Conservation (phyloP, 2,329 filamentous ascomycete genomes). For the Venturiaceae sp. region DNA sequence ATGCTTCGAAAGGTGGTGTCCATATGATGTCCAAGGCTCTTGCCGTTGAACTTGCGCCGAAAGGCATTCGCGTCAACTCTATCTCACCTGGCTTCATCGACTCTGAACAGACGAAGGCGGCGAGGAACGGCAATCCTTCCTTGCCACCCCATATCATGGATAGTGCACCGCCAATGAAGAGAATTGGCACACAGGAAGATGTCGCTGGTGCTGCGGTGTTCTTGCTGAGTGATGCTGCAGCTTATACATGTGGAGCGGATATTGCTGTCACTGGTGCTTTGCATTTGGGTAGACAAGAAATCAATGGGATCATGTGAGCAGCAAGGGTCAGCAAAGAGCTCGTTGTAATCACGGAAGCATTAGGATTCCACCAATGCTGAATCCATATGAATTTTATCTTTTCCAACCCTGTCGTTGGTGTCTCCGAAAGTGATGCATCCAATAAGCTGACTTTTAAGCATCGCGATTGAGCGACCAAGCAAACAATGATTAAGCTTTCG, state of each 20-base stretch:
- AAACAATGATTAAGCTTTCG: too few species aligned
- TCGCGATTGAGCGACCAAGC: too few species aligned
- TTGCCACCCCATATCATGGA: constrained; percentile 10
- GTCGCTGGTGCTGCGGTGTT: constrained; percentile 33
- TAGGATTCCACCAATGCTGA: too few species aligned
- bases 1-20: constrained; percentile 34
- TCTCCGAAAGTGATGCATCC: too few species aligned
- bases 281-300: constrained; percentile 22
- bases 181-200: constrained; percentile 32
- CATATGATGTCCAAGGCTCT: constrained; percentile 34
- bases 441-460: too few species aligned
- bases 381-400: too few species aligned
- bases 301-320: neutral
- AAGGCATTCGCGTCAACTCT: constrained; percentile 27
- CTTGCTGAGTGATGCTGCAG: constrained; percentile 33
- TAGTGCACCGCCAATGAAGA: constrained; percentile 24
- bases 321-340: neutral
- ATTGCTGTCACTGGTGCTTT: constrained; percentile 36
- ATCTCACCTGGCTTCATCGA: constrained; percentile 26
- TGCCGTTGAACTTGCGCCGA: constrained; percentile 28
- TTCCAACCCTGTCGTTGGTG: too few species aligned
- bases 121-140: neutral
- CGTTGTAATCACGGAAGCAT: too few species aligned
- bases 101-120: constrained; percentile 22
- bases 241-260: constrained; percentile 34